These are phyloP conservation scores for Tylopilus vinaceipallidus DNA, from an alignment of 768 basidiomycete species.

Conservation along the genomic window DNA sequence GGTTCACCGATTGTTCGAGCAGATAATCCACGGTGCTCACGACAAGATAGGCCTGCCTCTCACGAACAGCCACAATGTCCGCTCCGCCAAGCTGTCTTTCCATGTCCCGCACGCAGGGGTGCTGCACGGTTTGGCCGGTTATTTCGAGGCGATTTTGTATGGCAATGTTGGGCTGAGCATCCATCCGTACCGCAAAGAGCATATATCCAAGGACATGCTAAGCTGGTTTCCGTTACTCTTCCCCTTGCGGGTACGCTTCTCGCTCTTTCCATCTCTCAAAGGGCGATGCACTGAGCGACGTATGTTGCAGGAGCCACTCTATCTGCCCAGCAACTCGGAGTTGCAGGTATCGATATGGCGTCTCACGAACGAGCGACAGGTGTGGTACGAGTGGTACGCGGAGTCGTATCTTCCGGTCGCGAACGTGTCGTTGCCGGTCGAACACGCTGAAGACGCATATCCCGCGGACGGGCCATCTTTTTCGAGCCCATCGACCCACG, in stretches of 20 bases:
- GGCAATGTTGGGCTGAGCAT: constrained; percentile 89
- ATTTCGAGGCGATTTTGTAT: constrained; percentile 94
- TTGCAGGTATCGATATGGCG: constrained; percentile 94
- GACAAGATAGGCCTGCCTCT: constrained; percentile 67
- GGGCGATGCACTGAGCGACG: neutral
- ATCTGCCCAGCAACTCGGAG: constrained; percentile 90
- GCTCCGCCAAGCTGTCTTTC: constrained; percentile 83
- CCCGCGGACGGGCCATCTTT: constrained; percentile 21
- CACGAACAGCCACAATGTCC: constrained; percentile 95
- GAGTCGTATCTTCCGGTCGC: constrained; percentile 83
- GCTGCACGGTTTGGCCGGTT: constrained; percentile 92
- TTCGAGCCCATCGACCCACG: constrained; percentile 28
- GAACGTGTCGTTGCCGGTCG: constrained; percentile 26
- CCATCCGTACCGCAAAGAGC: constrained; percentile 84
- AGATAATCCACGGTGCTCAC: constrained; percentile 7
- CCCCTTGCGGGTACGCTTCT: constrained; percentile 72
- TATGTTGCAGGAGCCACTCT: constrained; percentile 75
- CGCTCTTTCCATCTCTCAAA: neutral
- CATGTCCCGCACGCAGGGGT: constrained; percentile 94
- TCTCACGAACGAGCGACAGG: constrained; percentile 79
- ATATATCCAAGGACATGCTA: constrained; percentile 92
- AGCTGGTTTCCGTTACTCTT: constrained; percentile 99
- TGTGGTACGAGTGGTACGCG: constrained; percentile 99
- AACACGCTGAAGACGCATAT: constrained; percentile 15
- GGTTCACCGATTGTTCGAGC: constrained; percentile 7